Conservation (phyloP, 163 green algal genomes). For the Chloroidium sp. region DNA sequence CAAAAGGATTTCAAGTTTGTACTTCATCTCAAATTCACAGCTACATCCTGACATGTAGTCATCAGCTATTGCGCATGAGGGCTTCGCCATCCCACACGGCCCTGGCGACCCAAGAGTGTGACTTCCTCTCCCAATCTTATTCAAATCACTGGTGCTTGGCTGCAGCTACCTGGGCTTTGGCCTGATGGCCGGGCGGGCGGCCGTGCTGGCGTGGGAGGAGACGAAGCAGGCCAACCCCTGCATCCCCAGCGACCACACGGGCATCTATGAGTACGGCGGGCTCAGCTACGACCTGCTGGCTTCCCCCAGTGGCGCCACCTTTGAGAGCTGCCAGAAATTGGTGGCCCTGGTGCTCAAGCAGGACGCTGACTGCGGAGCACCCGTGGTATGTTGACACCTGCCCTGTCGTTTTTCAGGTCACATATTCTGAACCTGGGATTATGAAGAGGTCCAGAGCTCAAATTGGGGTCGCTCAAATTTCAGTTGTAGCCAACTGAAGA, state of each 20-base stretch:
- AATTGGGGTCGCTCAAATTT: no score
- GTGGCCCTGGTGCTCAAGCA: constrained; percentile 45
- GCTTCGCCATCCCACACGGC: no score
- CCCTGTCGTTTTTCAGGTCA: constrained; percentile 10
- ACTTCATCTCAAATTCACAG: no score
- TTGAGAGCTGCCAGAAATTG: constrained; percentile 10
- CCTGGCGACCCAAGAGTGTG: no score
- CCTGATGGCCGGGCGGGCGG: constrained; percentile 84
- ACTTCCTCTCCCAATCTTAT: no score
- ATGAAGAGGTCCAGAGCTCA: not conserved
- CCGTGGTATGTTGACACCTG: constrained; percentile 21
- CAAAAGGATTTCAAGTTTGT: no score
- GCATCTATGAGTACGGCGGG: constrained; percentile 50
- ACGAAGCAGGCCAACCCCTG: constrained; percentile 48
- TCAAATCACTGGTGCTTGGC: no score
- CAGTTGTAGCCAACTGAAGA: no score
- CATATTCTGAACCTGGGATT: not conserved
- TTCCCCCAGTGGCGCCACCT: constrained; percentile 11
- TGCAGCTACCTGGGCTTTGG: constrained; percentile 89
- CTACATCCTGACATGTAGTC: no score
- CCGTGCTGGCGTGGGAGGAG: constrained; percentile 51
- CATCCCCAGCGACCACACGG: constrained; percentile 41
- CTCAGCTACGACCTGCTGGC: constrained; percentile 33
- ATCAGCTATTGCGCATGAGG: no score
- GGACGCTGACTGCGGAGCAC: constrained; percentile 37